Percentiles rank a stretch among this genome's conserved stretches.
Evolutionary conservation across 305 asterid species (phyloP).

Genomic region (Andrographis paniculata): DNA sequence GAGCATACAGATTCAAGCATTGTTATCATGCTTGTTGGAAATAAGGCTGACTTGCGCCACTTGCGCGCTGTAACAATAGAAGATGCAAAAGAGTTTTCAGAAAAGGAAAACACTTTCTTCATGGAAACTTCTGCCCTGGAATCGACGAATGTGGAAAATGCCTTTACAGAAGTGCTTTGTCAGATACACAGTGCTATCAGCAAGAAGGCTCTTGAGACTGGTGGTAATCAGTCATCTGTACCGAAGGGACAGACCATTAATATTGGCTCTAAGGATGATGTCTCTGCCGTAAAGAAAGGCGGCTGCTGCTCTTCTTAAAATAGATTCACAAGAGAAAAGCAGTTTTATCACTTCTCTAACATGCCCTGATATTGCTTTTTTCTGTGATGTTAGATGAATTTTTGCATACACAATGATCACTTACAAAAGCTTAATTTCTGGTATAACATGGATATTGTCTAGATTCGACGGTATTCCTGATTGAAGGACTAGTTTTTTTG

Average conservation of each 20-base stretch:
- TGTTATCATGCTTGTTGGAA: slow-evolving; percentile 41
- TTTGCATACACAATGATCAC: slow-evolving; percentile 14
- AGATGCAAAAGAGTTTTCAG: slow-evolving; percentile 35
- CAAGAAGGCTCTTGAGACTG: slow-evolving; percentile 34
- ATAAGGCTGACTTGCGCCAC: slow-evolving; percentile 43
- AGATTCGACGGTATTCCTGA: not conserved
- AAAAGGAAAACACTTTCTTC: slow-evolving; percentile 32
- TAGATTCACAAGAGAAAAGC: not conserved
- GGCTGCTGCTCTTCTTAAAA: slow-evolving; percentile 40
- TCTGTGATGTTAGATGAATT: slow-evolving; percentile 6
- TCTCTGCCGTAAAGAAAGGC: slow-evolving; percentile 35
- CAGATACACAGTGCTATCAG: slow-evolving; percentile 28
- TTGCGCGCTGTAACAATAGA: slow-evolving; percentile 34
- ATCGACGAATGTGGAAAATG: slow-evolving; percentile 36
- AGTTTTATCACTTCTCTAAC: not conserved
- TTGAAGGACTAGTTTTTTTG: not conserved
- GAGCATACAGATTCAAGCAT: slow-evolving; percentile 41
- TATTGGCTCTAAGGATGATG: slow-evolving; percentile 30
- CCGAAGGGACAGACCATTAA: slow-evolving; percentile 39
- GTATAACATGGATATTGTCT: slow-evolving; percentile 9
- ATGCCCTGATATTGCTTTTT: not conserved
- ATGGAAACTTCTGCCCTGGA: slow-evolving; percentile 48
- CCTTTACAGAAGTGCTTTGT: slow-evolving; percentile 42
- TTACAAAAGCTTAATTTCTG: slow-evolving; percentile 7
- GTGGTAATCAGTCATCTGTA: slow-evolving; percentile 26